These are phyloP conservation scores for Alternaria viburni DNA, from an alignment of 2,329 filamentous ascomycete genomes.

Conservation along the genomic window DNA sequence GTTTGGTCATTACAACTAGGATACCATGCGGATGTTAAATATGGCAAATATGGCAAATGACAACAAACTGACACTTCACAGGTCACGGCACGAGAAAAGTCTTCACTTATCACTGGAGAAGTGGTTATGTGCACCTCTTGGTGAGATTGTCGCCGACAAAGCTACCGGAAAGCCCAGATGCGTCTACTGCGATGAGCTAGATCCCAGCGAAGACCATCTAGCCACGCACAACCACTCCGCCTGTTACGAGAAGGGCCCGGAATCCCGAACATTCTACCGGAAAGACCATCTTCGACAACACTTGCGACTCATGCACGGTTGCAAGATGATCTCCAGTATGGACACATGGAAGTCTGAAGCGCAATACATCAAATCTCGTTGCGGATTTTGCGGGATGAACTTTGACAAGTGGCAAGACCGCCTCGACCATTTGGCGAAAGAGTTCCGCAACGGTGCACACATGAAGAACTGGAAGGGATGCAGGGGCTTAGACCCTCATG, in stretches of 20 bases:
- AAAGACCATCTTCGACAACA: conserved; percentile 70
- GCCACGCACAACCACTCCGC: conserved; percentile 65
- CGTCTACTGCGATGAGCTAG: conserved; percentile 63
- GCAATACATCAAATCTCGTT: conserved; percentile 60
- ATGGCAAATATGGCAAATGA: too few relatives aligned
- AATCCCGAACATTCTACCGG: conserved; percentile 68
- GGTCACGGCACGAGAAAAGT: conserved; percentile 50
- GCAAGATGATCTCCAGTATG: conserved; percentile 67
- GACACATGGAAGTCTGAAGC: conserved; percentile 68
- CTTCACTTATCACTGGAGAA: conserved; percentile 49
- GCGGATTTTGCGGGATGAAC: conserved; percentile 59
- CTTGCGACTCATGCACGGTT: conserved; percentile 64
- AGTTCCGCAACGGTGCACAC: conserved; percentile 60
- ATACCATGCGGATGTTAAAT: background rate
- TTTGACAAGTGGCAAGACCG: conserved; percentile 60
- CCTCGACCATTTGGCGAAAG: conserved; percentile 60
- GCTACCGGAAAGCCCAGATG: conserved; percentile 63
- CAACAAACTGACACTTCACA: conserved; percentile 27
- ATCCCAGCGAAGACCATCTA: conserved; percentile 63
- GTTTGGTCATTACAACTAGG: background rate
- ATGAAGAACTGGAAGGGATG: conserved; percentile 64
- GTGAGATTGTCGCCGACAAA: conserved; percentile 63
- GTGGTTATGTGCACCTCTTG: conserved; percentile 64
- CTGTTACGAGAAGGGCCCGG: conserved; percentile 70
- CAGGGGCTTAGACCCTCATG: conserved; percentile 57